A percentile compares a stretch with the other conserved stretches of the same genome.
phyloP scores from a whole-genome alignment of 2,329 filamentous ascomycete species.

The Elsinoe ampelina region DNA sequence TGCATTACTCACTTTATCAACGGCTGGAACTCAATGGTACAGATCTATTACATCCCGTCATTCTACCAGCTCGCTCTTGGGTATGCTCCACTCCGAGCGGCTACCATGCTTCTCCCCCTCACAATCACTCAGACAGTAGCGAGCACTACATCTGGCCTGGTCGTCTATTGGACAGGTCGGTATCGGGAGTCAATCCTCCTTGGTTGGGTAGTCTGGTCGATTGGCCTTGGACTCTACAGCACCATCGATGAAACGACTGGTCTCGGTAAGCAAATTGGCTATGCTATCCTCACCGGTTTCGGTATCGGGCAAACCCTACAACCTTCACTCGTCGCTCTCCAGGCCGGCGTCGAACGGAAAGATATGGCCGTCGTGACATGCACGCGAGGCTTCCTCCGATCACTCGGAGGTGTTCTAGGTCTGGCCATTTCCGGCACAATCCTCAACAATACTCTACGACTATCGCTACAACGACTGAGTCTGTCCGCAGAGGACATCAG shows the following conservation, averaged over 20 bases:
- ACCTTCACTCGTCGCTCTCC: constrained; percentile 31
- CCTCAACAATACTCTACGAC: constrained; percentile 25
- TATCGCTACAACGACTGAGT: constrained; percentile 44
- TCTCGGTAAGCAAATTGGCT: constrained; percentile 24
- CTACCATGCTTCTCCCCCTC: constrained; percentile 37
- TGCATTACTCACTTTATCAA: constrained; percentile 42
- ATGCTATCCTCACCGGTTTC: constrained; percentile 28
- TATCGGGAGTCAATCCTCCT: constrained; percentile 36
- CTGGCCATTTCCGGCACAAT: constrained; percentile 29
- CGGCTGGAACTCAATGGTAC: constrained; percentile 51
- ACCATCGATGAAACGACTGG: constrained; percentile 20
- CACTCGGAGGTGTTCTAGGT: constrained; percentile 29
- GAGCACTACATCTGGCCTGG: constrained; percentile 39
- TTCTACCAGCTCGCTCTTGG: constrained; percentile 42
- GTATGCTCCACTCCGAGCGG: constrained; percentile 32
- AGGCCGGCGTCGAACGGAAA: constrained; percentile 30
- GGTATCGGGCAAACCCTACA: constrained; percentile 29
- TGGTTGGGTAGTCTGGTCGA: constrained; percentile 30
- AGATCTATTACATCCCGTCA: constrained; percentile 37
- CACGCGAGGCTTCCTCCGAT: constrained; percentile 33
- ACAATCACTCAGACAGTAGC: constrained; percentile 18
- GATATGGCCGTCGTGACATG: constrained; percentile 33
- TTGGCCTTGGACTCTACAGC: constrained; percentile 29
- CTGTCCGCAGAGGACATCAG: constrained; percentile 33
- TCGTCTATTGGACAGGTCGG: constrained; percentile 40